Evolutionary conservation across 371 early-diverging fungal genomes (phyloP).

Genomic region (Smittium mucronatum): DNA sequence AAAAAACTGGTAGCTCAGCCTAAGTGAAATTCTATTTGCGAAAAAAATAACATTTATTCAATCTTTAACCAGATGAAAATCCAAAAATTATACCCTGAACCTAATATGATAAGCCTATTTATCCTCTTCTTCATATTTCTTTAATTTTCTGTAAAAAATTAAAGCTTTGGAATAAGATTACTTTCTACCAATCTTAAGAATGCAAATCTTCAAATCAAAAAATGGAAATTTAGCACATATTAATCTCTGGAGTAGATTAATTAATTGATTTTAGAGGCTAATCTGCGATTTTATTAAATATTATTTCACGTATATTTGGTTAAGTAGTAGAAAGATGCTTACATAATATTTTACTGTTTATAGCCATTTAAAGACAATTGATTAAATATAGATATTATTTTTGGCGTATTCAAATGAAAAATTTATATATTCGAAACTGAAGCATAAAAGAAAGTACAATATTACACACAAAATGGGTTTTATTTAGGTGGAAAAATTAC

Average conservation of each 20-base stretch:
- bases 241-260: neutral
- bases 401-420: slow-evolving; percentile 5
- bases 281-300: neutral
- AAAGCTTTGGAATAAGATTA: neutral
- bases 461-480: neutral
- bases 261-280: slow-evolving; percentile 4
- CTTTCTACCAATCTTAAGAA: neutral
- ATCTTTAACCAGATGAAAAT: neutral
- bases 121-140: slow-evolving; percentile 3
- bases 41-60: neutral
- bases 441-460: neutral
- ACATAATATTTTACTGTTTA: slow-evolving; percentile 1
- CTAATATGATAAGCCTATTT: slow-evolving; percentile 6
- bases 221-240: slow-evolving; percentile 2
- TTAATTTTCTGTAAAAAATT: slow-evolving; percentile 6
- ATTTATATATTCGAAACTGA: slow-evolving; percentile 1
- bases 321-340: neutral
- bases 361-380: neutral
- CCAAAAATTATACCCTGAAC: neutral
- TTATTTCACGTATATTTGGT: neutral
- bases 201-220: neutral
- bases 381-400: neutral
- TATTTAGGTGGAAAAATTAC: neutral
- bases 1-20: neutral
- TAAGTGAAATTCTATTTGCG: neutral